phyloP scores from a whole-genome alignment of 164 flowering plant species.

The Brasenia schreberi region DNA sequence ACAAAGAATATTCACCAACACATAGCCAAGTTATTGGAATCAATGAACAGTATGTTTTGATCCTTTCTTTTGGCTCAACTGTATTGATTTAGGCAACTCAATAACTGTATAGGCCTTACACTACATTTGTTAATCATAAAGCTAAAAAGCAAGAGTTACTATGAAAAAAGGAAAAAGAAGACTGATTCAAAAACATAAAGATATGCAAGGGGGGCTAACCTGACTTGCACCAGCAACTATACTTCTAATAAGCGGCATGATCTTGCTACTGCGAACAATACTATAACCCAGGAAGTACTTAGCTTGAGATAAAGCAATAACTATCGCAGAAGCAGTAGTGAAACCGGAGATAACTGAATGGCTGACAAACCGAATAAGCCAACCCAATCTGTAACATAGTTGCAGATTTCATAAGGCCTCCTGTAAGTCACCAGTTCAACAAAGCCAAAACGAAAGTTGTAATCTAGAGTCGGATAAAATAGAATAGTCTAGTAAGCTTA shows the following conservation, averaged over 20 bases:
- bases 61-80: too few species aligned
- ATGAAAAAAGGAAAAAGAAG: background rate
- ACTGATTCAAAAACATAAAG: background rate
- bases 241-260: conserved; percentile 70
- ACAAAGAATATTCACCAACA: too few species aligned
- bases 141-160: background rate
- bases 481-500: too few species aligned
- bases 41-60: too few species aligned
- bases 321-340: conserved; percentile 90
- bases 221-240: conserved; percentile 55
- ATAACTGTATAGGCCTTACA: too few species aligned
- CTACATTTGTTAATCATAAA: too few species aligned
- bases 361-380: conserved; percentile 93
- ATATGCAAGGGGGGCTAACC: conserved; percentile 14
- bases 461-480: too few species aligned
- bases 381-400: conserved; percentile 56
- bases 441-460: too few species aligned
- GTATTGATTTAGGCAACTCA: too few species aligned
- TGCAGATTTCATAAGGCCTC: background rate
- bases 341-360: conserved; percentile 98
- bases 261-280: conserved; percentile 67
- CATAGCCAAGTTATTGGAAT: too few species aligned
- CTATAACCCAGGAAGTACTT: conserved; percentile 90
- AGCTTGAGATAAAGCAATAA: conserved; percentile 87
- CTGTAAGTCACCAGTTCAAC: too few species aligned